Evolutionary conservation across 2,329 filamentous ascomycete species (phyloP).

Genomic region (Aspergillus sp.): DNA sequence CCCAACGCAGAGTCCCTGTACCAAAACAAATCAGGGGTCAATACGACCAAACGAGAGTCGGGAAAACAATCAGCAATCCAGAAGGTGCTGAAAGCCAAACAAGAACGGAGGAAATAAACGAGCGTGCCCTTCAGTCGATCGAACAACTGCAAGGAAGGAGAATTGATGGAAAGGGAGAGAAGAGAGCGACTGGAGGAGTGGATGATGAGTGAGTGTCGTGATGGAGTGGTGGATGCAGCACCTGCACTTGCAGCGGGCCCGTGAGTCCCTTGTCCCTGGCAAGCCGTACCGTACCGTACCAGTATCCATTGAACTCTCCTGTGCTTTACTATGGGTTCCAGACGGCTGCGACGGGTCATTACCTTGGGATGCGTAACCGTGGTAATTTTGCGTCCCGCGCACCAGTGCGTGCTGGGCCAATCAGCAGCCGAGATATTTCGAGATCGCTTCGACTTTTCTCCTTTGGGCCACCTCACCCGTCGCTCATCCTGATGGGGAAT

Average conservation of each 20-base stretch:
- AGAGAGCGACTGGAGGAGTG: conserved; percentile 8
- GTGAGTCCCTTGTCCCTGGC: conserved; percentile 2
- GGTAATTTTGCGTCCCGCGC: conserved; percentile 20
- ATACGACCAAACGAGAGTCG: conserved; percentile 5
- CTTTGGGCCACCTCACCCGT: not conserved
- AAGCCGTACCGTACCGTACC: not conserved
- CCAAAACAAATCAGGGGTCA: conserved; percentile 7
- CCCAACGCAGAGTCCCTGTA: no score
- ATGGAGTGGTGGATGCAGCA: conserved; percentile 10
- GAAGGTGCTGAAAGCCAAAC: conserved; percentile 7
- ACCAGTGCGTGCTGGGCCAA: conserved; percentile 8
- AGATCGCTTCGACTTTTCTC: conserved; percentile 13
- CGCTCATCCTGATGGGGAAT: not conserved
- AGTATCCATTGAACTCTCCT: not conserved
- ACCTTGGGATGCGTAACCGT: conserved; percentile 16
- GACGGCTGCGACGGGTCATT: conserved; percentile 9
- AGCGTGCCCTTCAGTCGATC: conserved; percentile 12
- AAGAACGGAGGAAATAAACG: conserved; percentile 13
- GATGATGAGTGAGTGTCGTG: conserved; percentile 5
- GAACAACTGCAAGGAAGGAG: conserved; percentile 11
- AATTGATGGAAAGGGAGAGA: conserved; percentile 8
- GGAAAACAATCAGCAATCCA: conserved; percentile 3
- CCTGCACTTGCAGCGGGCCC: not conserved
- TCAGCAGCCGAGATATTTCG: conserved; percentile 1
- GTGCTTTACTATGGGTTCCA: conserved; percentile 3